Conservation (phyloP, 78 protist species). For the Cyanophora paradoxa region DNA sequence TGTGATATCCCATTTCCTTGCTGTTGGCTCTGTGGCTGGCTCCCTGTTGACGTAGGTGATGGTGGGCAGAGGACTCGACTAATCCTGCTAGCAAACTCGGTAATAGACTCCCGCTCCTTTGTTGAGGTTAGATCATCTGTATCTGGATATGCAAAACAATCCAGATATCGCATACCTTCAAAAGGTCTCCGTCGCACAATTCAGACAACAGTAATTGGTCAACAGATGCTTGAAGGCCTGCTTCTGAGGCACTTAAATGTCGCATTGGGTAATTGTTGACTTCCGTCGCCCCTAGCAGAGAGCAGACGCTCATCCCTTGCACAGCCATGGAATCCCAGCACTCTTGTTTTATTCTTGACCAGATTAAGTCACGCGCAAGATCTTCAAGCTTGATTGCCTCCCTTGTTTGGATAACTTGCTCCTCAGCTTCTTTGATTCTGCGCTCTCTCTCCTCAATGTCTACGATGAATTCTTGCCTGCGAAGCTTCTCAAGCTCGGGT, state of each 20-base stretch:
- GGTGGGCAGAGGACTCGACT: no score
- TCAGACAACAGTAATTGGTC: no score
- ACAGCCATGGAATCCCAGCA: constrained; percentile 1
- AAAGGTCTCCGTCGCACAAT: no score
- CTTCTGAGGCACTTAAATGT: neutral
- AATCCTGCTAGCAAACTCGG: no score
- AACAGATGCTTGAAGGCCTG: no score
- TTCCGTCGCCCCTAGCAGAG: neutral
- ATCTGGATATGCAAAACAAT: no score
- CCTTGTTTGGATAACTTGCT: neutral
- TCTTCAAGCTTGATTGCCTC: neutral
- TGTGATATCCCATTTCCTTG: no score
- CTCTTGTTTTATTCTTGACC: neutral
- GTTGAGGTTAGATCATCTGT: no score
- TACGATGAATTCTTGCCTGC: neutral
- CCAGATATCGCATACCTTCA: no score
- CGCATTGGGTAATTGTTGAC: neutral
- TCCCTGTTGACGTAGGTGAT: no score
- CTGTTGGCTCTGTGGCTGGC: no score
- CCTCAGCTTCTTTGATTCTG: neutral
- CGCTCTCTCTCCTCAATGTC: constrained; percentile 4
- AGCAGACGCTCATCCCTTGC: neutral
- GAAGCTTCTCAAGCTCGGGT: neutral
- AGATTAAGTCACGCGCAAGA: neutral
- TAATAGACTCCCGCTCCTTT: no score